A percentile compares a stretch with the other conserved stretches of the same genome.
phyloP scores from a whole-genome alignment of 164 flowering plant genomes.

The Vitis labrusca region DNA sequence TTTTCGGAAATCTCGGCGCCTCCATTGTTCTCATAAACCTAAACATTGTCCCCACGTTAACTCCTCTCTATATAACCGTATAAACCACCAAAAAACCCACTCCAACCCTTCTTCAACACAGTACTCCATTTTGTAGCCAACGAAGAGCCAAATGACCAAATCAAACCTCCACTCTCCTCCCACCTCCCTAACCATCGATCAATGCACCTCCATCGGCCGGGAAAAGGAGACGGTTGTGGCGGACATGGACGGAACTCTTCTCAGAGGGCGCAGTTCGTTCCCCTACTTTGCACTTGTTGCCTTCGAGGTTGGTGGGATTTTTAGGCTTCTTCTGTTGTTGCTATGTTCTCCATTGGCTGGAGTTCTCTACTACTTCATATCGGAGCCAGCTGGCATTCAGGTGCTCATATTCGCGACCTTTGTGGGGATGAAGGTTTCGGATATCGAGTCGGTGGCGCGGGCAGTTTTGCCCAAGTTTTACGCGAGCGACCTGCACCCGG shows the following conservation, averaged over 20 bases:
- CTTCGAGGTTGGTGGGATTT: constrained; percentile 37
- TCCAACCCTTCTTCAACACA: too few relatives aligned
- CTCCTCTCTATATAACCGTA: too few relatives aligned
- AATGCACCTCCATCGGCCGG: constrained; percentile 31
- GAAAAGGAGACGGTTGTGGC: constrained; percentile 38
- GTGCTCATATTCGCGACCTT: constrained; percentile 36
- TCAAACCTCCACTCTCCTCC: too few relatives aligned
- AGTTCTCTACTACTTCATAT: constrained; percentile 28
- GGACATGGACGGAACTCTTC: constrained; percentile 47
- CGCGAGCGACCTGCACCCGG: constrained; percentile 33
- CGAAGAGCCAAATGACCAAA: too few relatives aligned
- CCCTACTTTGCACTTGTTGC: constrained; percentile 47
- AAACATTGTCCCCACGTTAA: too few relatives aligned
- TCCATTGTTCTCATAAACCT: too few relatives aligned
- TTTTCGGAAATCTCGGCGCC: too few relatives aligned
- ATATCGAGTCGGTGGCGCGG: constrained; percentile 41
- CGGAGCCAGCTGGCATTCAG: constrained; percentile 35
- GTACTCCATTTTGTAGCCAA: too few relatives aligned
- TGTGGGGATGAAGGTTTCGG: constrained; percentile 31
- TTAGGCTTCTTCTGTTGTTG: constrained; percentile 36
- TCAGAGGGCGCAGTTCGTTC: constrained; percentile 39
- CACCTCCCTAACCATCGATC: constrained; percentile 24
- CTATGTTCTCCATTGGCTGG: constrained; percentile 32
- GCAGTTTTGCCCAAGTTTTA: constrained; percentile 52
- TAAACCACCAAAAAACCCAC: too few relatives aligned